Percentiles rank a stretch among this genome's conserved stretches.
Conservation (phyloP, 2,329 filamentous ascomycete genomes). For the Fusarium acutatum region DNA sequence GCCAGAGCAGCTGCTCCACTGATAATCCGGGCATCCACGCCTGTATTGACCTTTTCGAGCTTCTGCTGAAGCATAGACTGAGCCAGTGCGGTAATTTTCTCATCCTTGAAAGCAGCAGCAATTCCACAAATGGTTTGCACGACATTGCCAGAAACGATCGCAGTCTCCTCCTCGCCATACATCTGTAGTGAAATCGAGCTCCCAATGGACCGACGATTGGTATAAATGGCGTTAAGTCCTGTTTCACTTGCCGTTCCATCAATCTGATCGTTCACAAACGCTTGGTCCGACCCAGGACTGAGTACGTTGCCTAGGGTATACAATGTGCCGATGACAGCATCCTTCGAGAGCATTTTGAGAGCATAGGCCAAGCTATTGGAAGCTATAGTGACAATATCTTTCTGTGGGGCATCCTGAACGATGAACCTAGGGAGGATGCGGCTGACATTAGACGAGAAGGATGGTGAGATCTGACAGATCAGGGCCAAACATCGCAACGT, state of each 20-base stretch:
- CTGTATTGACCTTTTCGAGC: constrained; percentile 81
- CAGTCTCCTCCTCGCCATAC: constrained; percentile 80
- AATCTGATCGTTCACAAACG: constrained; percentile 60
- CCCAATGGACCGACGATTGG: constrained; percentile 67
- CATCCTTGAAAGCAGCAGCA: constrained; percentile 80
- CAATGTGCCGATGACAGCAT: constrained; percentile 92
- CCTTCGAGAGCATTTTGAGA: constrained; percentile 83
- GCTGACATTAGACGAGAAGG: constrained; percentile 78
- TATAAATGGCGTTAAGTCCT: constrained; percentile 56
- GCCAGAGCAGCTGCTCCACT: constrained; percentile 82
- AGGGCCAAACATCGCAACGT: constrained; percentile 85
- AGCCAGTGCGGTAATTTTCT: constrained; percentile 91
- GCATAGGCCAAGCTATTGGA: constrained; percentile 87
- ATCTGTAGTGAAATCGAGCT: constrained; percentile 83
- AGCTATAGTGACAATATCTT: constrained; percentile 76
- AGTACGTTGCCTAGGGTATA: constrained; percentile 97
- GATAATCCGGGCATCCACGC: constrained; percentile 86
- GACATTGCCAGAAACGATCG: constrained; percentile 83
- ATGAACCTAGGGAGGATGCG: constrained; percentile 86
- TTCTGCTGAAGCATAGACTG: constrained; percentile 98
- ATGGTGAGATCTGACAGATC: constrained; percentile 77
- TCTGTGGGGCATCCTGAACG: constrained; percentile 79
- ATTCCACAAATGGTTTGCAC: constrained; percentile 96
- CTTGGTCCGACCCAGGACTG: constrained; percentile 72
- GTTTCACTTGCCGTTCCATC: constrained; percentile 54